These are phyloP conservation scores for Macrolepiota dolichaula DNA, from an alignment of 768 basidiomycete species.

Conservation along the genomic window DNA sequence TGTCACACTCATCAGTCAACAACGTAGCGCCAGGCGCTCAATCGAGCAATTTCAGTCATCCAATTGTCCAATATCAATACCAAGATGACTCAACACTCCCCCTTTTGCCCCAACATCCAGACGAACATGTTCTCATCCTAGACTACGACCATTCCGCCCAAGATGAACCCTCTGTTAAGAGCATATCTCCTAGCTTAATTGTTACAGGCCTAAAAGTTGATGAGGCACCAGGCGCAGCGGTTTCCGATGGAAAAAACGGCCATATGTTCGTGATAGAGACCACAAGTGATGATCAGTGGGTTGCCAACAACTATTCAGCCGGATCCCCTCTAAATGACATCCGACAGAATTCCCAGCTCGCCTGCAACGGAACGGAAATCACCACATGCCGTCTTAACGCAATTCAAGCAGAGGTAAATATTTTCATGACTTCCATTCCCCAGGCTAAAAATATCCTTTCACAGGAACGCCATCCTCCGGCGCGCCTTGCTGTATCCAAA, in stretches of 20 bases:
- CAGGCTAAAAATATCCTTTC: background rate
- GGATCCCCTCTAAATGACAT: background rate
- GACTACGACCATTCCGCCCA: slow-evolving; percentile 53
- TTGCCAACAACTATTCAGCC: background rate
- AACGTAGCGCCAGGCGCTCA: slow-evolving; percentile 30
- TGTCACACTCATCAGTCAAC: slow-evolving; percentile 52
- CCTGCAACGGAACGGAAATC: slow-evolving; percentile 38
- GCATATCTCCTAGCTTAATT: slow-evolving; percentile 40
- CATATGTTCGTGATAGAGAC: slow-evolving; percentile 79
- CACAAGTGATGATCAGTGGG: slow-evolving; percentile 50
- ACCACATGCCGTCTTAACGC: slow-evolving; percentile 49
- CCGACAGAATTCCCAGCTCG: slow-evolving; percentile 20
- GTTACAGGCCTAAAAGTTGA: slow-evolving; percentile 62
- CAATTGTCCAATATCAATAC: slow-evolving; percentile 78
- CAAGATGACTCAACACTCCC: slow-evolving; percentile 72
- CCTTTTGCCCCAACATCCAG: slow-evolving; percentile 53
- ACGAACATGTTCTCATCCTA: slow-evolving; percentile 74
- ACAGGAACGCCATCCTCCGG: slow-evolving; percentile 9
- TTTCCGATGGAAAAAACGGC: slow-evolving; percentile 49
- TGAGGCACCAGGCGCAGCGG: slow-evolving; percentile 70
- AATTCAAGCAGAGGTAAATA: slow-evolving; percentile 66
- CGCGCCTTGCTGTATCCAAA: slow-evolving; percentile 7
- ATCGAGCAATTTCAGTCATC: slow-evolving; percentile 57
- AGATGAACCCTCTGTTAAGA: slow-evolving; percentile 44
- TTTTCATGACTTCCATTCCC: slow-evolving; percentile 50